phyloP scores from a whole-genome alignment of 768 basidiomycete genomes.

The Phaeolepiota aurea region DNA sequence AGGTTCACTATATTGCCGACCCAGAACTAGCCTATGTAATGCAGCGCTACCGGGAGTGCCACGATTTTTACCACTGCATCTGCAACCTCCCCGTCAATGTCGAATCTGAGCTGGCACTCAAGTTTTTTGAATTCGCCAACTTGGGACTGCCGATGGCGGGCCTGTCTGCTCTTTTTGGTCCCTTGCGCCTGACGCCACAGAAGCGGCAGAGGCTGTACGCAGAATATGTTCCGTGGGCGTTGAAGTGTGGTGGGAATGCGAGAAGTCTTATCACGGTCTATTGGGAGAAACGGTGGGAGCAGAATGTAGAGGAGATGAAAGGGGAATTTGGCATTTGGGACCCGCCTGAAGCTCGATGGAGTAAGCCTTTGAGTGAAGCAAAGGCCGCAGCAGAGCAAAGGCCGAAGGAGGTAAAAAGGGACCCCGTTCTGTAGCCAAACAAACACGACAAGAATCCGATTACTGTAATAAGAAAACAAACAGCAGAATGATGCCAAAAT shows the following conservation, averaged over 20 bases:
- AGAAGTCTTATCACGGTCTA: constrained; percentile 82
- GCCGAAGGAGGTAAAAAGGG: too few species aligned
- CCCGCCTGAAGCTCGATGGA: constrained; percentile 68
- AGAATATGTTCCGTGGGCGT: constrained; percentile 91
- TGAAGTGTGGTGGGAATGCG: constrained; percentile 71
- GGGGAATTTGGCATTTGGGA: constrained; percentile 80
- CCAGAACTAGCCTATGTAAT: constrained; percentile 96
- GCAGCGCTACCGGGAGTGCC: constrained; percentile 96
- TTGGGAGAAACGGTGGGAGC: constrained; percentile 93
- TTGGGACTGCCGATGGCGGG: constrained; percentile 83
- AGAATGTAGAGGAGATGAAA: constrained; percentile 76
- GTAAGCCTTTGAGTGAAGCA: constrained; percentile 56
- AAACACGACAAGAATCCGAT: too few species aligned
- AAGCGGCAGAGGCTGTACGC: constrained; percentile 53
- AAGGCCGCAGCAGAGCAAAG: constrained; percentile 43
- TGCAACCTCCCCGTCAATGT: constrained; percentile 84
- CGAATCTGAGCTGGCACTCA: constrained; percentile 87
- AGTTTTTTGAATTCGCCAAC: constrained; percentile 91
- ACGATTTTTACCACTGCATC: constrained; percentile 95
- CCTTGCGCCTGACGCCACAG: constrained; percentile 53
- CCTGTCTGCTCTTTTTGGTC: constrained; percentile 73
- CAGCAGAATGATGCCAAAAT: too few species aligned
- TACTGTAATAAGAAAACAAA: too few species aligned
- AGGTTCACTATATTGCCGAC: constrained; percentile 94
- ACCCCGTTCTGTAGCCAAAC: too few species aligned